Percentiles rank a stretch among this genome's conserved stretches.
Conservation (phyloP, 2,329 filamentous ascomycete genomes). For the Colletotrichum cuscutae region DNA sequence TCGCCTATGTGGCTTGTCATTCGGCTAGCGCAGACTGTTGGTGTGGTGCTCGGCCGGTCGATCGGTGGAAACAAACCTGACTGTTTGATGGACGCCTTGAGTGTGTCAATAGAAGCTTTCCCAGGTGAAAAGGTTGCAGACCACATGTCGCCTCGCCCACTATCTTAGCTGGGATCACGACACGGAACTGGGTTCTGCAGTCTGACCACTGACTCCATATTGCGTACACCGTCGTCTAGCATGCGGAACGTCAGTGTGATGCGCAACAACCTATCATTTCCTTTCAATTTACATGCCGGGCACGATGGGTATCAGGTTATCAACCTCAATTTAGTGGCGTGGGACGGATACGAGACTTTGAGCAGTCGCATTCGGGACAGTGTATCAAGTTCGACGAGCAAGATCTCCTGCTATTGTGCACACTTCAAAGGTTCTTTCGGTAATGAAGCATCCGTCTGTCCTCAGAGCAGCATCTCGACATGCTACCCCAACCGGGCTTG, state of each 20-base stretch:
- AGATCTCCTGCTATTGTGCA: too few relatives aligned
- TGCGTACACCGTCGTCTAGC: background rate
- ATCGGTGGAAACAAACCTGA: background rate
- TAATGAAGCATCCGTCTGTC: background rate
- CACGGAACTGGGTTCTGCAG: slow-evolving; percentile 10
- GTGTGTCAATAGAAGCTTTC: background rate
- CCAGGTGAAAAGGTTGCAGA: background rate
- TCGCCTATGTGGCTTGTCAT: slow-evolving; percentile 24
- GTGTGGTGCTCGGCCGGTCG: slow-evolving; percentile 10
- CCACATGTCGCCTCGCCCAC: slow-evolving; percentile 2
- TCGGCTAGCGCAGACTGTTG: background rate
- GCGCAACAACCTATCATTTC: background rate
- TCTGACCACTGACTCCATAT: slow-evolving; percentile 15
- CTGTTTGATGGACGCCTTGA: slow-evolving; percentile 4
- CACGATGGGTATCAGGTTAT: background rate
- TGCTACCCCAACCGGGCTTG: background rate
- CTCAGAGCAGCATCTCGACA: background rate
- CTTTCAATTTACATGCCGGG: background rate
- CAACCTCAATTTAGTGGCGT: background rate
- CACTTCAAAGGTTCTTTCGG: background rate
- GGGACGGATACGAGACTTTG: background rate
- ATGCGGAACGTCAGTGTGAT: background rate
- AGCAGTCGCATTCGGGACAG: background rate
- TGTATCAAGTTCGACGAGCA: background rate
- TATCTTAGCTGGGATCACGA: background rate